A percentile compares a stretch with the other conserved stretches of the same genome.
phyloP scores from a whole-genome alignment of 768 basidiomycete genomes.

The Panus rudis region DNA sequence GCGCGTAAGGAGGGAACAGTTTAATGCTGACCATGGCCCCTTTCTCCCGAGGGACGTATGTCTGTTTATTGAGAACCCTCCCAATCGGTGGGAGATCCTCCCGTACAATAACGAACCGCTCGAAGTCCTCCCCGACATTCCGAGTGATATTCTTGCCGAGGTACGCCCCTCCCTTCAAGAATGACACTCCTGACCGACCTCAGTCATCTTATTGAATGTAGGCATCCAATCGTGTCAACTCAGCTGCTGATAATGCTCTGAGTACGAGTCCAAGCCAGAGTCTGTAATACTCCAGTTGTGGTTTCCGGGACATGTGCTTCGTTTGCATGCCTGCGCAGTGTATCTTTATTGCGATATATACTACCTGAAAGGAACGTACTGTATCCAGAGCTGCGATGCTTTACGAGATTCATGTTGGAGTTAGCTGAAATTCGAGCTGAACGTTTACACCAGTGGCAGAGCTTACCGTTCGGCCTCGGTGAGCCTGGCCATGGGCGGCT shows the following conservation, averaged over 20 bases:
- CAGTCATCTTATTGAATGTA: constrained; percentile 21
- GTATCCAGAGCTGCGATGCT: no score
- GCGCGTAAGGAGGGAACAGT: constrained; percentile 50
- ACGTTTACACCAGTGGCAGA: no score
- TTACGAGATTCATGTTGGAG: no score
- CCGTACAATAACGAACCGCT: constrained; percentile 46
- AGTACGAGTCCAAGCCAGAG: constrained; percentile 6
- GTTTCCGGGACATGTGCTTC: no score
- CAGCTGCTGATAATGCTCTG: not conserved
- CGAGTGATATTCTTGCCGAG: constrained; percentile 49
- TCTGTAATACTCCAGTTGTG: no score
- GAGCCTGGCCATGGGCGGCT: no score
- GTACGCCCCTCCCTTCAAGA: constrained; percentile 25
- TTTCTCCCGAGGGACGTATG: constrained; percentile 78
- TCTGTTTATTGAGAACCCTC: constrained; percentile 65
- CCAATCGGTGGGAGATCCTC: constrained; percentile 65
- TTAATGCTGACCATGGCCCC: constrained; percentile 66
- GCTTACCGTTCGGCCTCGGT: no score
- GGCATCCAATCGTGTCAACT: constrained; percentile 8
- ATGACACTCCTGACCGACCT: not conserved
- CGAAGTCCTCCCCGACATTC: constrained; percentile 59
- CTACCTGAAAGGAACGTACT: no score
- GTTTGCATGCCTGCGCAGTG: no score
- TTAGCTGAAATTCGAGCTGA: no score
- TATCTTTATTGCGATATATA: no score